phyloP scores from a whole-genome alignment of 768 basidiomycete species.

The Mycena galopus region DNA sequence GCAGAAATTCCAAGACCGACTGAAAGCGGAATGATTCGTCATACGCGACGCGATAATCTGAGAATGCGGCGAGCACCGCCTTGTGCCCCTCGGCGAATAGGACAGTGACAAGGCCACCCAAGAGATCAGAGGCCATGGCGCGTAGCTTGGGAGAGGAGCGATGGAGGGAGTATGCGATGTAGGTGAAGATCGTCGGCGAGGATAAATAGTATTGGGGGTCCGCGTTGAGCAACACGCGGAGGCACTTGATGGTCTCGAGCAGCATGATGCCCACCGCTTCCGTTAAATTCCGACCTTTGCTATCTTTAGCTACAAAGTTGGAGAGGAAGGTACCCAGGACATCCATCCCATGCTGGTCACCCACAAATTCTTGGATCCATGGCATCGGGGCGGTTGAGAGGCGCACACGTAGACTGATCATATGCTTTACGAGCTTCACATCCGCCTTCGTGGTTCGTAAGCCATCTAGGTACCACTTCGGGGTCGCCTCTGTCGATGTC shows the following conservation, averaged over 20 bases:
- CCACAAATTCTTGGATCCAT: constrained; percentile 87
- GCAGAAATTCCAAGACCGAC: constrained; percentile 74
- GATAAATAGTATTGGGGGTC: constrained; percentile 47
- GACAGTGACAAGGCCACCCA: constrained; percentile 87
- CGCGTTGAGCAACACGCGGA: constrained; percentile 88
- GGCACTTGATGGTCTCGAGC: constrained; percentile 81
- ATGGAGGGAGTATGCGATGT: constrained; percentile 26
- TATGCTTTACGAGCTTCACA: constrained; percentile 76
- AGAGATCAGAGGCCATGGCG: constrained; percentile 77
- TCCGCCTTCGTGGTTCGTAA: constrained; percentile 70
- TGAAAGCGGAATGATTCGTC: constrained; percentile 88
- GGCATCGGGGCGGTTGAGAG: constrained; percentile 84
- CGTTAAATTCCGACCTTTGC: constrained; percentile 68
- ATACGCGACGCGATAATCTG: constrained; percentile 80
- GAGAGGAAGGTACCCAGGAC: constrained; percentile 70
- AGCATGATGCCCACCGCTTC: constrained; percentile 79
- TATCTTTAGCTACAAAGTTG: constrained; percentile 73
- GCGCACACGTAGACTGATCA: constrained; percentile 87
- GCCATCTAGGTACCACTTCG: constrained; percentile 65
- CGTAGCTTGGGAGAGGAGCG: constrained; percentile 58
- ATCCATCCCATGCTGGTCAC: constrained; percentile 73
- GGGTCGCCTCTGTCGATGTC: constrained; percentile 46
- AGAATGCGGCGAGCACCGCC: constrained; percentile 80
- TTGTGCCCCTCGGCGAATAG: constrained; percentile 70
- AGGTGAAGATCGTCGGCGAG: constrained; percentile 23